phyloP scores from a whole-genome alignment of 164 flowering plant species.

The Liriodendron chinense region DNA sequence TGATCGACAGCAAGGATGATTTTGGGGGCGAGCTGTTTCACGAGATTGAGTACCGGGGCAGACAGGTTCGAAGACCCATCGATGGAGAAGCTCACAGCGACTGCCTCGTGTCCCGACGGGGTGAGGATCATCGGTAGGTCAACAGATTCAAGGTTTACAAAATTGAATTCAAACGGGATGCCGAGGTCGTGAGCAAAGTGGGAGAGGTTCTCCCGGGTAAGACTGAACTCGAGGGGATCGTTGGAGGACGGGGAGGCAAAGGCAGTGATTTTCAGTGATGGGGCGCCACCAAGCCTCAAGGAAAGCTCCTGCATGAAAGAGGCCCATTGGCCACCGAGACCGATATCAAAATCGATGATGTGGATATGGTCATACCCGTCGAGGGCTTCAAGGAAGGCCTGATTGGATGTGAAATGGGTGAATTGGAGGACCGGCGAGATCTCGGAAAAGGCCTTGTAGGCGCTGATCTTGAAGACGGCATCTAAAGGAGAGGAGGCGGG shows the following conservation, averaged over 20 bases:
- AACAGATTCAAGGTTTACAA: constrained; percentile 45
- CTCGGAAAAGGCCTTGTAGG: constrained; percentile 72
- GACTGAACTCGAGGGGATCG: constrained; percentile 56
- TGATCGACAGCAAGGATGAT: constrained; percentile 68
- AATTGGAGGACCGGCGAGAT: constrained; percentile 70
- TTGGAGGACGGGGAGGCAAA: constrained; percentile 50
- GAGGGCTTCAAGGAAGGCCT: constrained; percentile 68
- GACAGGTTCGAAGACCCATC: constrained; percentile 30
- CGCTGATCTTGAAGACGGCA: constrained; percentile 57
- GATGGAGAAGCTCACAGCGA: constrained; percentile 66
- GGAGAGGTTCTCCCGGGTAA: constrained; percentile 50
- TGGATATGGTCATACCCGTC: constrained; percentile 47
- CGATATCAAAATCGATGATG: constrained; percentile 74
- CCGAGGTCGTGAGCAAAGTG: constrained; percentile 61
- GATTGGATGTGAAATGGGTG: constrained; percentile 73
- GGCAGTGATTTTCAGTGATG: constrained; percentile 63
- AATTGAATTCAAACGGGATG: constrained; percentile 51
- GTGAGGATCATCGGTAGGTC: constrained; percentile 19
- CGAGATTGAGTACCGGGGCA: constrained; percentile 45
- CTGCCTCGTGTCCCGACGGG: constrained; percentile 43
- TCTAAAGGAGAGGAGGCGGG: constrained; percentile 36
- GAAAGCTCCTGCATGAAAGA: constrained; percentile 88
- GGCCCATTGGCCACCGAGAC: constrained; percentile 82
- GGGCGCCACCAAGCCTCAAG: constrained; percentile 35
- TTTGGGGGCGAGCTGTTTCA: constrained; percentile 67